Evolutionary conservation across 2,329 filamentous ascomycete genomes (phyloP).

Genomic region (Pyricularia sp.): DNA sequence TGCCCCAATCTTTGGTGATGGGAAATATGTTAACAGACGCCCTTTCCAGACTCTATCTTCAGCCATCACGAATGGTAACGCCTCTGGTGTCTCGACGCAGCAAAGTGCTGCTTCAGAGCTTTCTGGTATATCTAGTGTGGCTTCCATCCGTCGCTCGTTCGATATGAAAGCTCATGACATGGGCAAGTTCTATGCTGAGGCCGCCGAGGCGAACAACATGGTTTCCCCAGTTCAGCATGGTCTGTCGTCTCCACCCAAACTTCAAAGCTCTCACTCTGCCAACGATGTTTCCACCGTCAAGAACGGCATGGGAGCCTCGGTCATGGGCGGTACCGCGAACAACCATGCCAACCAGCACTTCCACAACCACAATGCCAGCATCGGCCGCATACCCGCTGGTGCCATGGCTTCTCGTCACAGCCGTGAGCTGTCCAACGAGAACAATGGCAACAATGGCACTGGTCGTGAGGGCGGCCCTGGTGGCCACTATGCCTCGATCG

Average conservation of each 20-base stretch:
- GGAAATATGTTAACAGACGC: conserved; percentile 57
- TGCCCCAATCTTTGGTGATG: conserved; percentile 24
- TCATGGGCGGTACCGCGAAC: conserved; percentile 37
- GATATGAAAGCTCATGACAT: conserved; percentile 35
- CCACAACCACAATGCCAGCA: conserved; percentile 72
- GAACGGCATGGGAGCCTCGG: conserved; percentile 45
- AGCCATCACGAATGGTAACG: conserved; percentile 27
- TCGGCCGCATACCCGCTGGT: conserved; percentile 67
- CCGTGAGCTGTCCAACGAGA: conserved; percentile 57
- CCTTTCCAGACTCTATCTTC: conserved; percentile 51
- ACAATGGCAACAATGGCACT: conserved; percentile 21
- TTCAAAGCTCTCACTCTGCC: conserved; percentile 83
- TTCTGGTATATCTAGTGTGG: conserved; percentile 35
- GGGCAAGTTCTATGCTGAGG: conserved; percentile 36
- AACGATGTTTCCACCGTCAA: conserved; percentile 85
- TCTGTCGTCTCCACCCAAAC: conserved; percentile 58
- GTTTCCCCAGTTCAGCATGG: conserved; percentile 38
- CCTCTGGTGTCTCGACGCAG: conserved; percentile 26
- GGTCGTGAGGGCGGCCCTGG: conserved; percentile 33
- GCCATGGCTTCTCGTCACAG: conserved; percentile 59
- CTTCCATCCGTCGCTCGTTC: conserved; percentile 49
- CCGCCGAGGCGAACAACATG: conserved; percentile 28
- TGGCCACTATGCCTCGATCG: conserved; percentile 44
- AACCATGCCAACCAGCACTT: conserved; percentile 54
- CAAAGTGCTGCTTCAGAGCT: conserved; percentile 28